Evolutionary conservation across 345 rosid species (phyloP), one percentile per base, ranked within the genome.

Genomic region (Populus davidiana): DNA sequence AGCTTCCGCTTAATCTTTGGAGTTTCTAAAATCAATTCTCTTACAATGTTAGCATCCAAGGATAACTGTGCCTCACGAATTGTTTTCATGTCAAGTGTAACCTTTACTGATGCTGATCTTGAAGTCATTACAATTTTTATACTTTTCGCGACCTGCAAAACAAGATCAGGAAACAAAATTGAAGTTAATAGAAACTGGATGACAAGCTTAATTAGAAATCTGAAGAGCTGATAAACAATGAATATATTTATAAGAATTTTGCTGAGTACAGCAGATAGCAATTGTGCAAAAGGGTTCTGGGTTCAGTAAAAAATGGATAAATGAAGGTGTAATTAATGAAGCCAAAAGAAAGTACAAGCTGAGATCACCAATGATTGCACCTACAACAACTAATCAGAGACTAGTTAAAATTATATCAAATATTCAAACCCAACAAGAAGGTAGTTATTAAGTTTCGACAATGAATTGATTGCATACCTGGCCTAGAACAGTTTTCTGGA

Each of bases 401-500:
- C 52, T 20, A 75, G 49, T 62, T 70, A 36, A 18, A 31, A 65
- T 43, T 61, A 75, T 35, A 49, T 50, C 38, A 77, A 70, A 20
- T 18, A 59, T 23, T 66, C 14, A 3, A 67, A 50, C 33, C 61
- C 71, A 78, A 16, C 29, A 72, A 25, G 6, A 18, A 68, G 61
- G 38, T 36, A 54, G 14, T 50, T 18, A 74, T 65, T 25, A 63
- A 54, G n/a, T 25, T 13, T 35, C 10, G 36, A n/a, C 67, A 36
- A 25, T 27, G 54, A 44, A 75, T 35, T 31, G 25, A 75, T 17
- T 27, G 8, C 50, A 65, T 85, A 96, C 99, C 99, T 96, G 99
- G 76, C 97, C 97, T 79, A 96, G 74, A 83, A 86, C 74, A 38
- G 99, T 91, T 84, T 90, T 96, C 72, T 93, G 94, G 68, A 92